Conservation (phyloP, 2,329 filamentous ascomycete genomes). For the Penicillium vulpinum region DNA sequence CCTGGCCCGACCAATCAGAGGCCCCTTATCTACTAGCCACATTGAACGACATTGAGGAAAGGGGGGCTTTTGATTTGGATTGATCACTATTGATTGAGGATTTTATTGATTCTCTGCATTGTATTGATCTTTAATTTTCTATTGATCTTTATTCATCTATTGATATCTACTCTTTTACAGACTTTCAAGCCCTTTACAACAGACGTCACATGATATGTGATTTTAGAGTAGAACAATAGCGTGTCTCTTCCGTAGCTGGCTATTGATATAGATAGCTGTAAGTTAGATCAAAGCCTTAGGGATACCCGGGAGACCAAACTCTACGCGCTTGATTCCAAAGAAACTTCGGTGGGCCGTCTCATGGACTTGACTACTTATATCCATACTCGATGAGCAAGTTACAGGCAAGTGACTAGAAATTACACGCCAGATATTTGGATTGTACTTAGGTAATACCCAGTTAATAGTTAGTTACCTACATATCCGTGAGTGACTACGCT, state of each 20-base stretch:
- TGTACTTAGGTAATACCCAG: background rate
- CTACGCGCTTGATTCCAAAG: background rate
- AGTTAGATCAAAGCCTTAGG: background rate
- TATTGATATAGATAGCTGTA: background rate
- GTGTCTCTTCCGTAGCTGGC: background rate
- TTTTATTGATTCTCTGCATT: background rate
- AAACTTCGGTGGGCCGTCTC: background rate
- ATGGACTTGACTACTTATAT: background rate
- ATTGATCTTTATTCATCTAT: background rate
- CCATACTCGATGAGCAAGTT: background rate
- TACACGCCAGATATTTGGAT: background rate
- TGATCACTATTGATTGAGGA: background rate
- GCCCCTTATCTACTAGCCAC: slow-evolving; percentile 10
- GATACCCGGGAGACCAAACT: background rate
- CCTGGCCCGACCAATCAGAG: slow-evolving; percentile 9
- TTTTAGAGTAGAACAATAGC: background rate
- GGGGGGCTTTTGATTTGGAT: slow-evolving; percentile 4
- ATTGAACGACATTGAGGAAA: slow-evolving; percentile 10
- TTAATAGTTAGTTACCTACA: too few relatives aligned
- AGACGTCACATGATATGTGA: slow-evolving; percentile 10
- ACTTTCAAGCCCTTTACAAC: background rate
- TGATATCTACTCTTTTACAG: background rate
- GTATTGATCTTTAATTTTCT: background rate
- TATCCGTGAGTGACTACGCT: too few relatives aligned
- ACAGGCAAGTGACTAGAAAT: background rate